phyloP scores from a whole-genome alignment of 2,329 filamentous ascomycete genomes.

The Parascedosporium putredinis region DNA sequence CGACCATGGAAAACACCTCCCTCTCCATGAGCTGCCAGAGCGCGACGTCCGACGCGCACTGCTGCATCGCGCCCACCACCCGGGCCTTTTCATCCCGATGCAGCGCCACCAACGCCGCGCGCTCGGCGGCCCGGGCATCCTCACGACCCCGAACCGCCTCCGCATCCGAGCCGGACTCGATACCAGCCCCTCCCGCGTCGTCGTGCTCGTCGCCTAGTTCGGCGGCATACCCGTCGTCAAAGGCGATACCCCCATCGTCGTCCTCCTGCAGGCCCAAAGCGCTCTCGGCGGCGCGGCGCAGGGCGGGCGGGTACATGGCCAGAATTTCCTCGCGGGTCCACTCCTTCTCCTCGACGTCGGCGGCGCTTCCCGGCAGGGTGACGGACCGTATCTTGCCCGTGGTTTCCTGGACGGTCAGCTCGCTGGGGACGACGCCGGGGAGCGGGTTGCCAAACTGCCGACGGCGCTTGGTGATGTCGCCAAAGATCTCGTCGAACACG shows the following conservation, averaged over 20 bases:
- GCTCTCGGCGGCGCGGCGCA: conserved; percentile 28
- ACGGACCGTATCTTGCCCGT: background rate
- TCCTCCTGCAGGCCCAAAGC: conserved; percentile 26
- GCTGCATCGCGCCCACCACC: conserved; percentile 43
- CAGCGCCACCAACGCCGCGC: conserved; percentile 10
- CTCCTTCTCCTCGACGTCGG: background rate
- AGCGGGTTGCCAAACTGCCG: background rate
- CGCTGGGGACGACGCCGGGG: background rate
- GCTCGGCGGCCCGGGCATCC: conserved; percentile 1
- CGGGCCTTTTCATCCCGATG: conserved; percentile 36
- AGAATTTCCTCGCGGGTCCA: conserved; percentile 23
- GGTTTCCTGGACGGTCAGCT: background rate
- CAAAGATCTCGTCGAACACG: conserved; percentile 49
- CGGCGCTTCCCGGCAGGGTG: background rate
- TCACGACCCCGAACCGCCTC: conserved; percentile 1
- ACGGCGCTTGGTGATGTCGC: conserved; percentile 22
- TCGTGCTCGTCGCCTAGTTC: no score
- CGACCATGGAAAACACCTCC: conserved; percentile 54
- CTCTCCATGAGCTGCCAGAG: conserved; percentile 58
- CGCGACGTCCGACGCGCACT: conserved; percentile 48
- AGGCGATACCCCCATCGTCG: background rate
- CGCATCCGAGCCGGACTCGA: no score
- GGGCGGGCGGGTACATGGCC: conserved; percentile 25
- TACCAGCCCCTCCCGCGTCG: no score
- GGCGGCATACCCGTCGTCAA: no score